These are phyloP conservation scores for Ogataea hybrid DNA, from an alignment of 1,139 yeast species.

Conservation along the genomic window DNA sequence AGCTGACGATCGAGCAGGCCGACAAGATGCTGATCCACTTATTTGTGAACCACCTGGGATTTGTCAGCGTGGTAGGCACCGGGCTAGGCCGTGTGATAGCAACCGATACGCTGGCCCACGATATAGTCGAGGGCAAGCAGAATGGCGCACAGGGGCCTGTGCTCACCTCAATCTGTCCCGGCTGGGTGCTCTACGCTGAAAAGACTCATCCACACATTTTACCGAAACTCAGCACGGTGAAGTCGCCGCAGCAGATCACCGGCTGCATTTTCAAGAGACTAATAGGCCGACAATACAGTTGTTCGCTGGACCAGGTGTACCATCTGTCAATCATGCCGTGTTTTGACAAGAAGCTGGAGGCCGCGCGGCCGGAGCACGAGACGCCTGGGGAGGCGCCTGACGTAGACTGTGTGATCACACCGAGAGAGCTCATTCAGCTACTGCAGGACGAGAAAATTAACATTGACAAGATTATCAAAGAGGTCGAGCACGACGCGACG, in stretches of 20 bases:
- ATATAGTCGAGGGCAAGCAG: conserved; percentile 32
- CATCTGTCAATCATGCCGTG: conserved; percentile 95
- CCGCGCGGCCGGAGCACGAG: conserved; percentile 73
- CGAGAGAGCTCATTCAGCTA: conserved; percentile 78
- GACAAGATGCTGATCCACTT: conserved; percentile 62
- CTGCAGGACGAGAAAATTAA: conserved; percentile 50
- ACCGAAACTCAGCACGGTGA: conserved; percentile 59
- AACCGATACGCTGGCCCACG: conserved; percentile 56
- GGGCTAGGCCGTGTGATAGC: conserved; percentile 77
- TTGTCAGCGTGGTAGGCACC: conserved; percentile 76
- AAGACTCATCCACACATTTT: conserved; percentile 88
- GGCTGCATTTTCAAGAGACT: conserved; percentile 72
- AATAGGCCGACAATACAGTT: conserved; percentile 41
- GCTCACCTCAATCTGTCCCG: conserved; percentile 81
- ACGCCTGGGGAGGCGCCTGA: conserved; percentile 40
- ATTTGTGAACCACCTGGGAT: conserved; percentile 62
- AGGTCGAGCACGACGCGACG: conserved; percentile 15
- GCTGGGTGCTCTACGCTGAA: conserved; percentile 95
- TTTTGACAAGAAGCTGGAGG: conserved; percentile 93
- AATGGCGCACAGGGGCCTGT: conserved; percentile 39
- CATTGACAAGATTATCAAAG: conserved; percentile 33
- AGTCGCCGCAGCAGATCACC: conserved; percentile 92
- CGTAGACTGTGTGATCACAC: conserved; percentile 93
- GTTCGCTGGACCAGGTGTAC: conserved; percentile 47
- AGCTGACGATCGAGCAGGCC: conserved; percentile 48